These are phyloP conservation scores for Fusarium tanahbumbuense DNA, from an alignment of 2,329 filamentous ascomycete genomes.

Conservation along the genomic window DNA sequence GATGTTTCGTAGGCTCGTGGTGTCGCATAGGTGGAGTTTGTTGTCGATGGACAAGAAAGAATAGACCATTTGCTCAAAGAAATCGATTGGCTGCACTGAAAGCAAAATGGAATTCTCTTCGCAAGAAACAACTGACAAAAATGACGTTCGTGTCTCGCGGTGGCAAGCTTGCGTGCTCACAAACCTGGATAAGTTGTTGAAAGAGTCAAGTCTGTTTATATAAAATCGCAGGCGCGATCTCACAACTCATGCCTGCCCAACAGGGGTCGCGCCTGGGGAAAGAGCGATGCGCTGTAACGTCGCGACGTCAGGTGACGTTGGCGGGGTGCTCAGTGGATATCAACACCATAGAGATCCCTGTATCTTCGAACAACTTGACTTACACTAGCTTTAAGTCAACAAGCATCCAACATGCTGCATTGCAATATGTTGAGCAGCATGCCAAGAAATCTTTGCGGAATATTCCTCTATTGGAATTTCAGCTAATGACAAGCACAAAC, in stretches of 20 bases:
- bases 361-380: conserved; percentile 14
- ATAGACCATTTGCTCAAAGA: conserved; percentile 17
- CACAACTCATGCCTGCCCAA: conserved; percentile 5
- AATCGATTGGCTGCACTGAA: conserved; percentile 4
- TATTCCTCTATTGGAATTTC: not conserved
- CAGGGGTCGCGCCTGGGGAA: conserved; percentile 21
- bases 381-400: conserved; percentile 2
- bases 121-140: not conserved
- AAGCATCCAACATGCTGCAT: not conserved
- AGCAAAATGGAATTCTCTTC: not conserved
- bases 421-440: not conserved
- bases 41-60: conserved; percentile 12
- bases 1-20: conserved; percentile 22
- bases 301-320: conserved; percentile 47
- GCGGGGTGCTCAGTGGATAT: conserved; percentile 12
- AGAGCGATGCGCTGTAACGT: conserved; percentile 34
- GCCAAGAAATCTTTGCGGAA: not conserved
- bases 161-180: conserved; percentile 7
- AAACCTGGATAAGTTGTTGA: conserved; percentile 13
- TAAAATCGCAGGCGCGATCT: conserved; percentile 17
- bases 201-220: conserved; percentile 2
- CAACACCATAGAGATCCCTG: conserved; percentile 5
- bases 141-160: not conserved
- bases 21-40: conserved; percentile 28
- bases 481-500: not conserved